These are phyloP conservation scores for Cryphonectria naterciae DNA, from an alignment of 2,329 filamentous ascomycete species.

Conservation along the genomic window DNA sequence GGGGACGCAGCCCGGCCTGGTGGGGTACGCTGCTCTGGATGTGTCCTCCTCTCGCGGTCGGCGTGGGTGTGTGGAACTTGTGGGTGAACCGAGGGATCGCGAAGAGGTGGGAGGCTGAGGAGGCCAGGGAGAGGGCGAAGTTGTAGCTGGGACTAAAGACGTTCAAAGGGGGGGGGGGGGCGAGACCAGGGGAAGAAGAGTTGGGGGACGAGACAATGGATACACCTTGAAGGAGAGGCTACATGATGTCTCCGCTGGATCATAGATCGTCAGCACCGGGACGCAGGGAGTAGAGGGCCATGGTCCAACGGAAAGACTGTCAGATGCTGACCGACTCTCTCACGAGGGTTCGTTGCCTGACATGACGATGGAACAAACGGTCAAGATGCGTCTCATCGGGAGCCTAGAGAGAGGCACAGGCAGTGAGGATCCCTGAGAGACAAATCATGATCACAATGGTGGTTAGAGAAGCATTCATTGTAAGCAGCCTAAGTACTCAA, in stretches of 20 bases:
- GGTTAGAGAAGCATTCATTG: neutral
- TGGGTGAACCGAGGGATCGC: conserved; percentile 74
- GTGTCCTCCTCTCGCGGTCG: conserved; percentile 75
- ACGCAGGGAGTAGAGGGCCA: no score
- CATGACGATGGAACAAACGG: no score
- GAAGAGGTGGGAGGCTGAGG: conserved; percentile 68
- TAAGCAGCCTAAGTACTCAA: neutral
- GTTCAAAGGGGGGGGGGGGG: rapidly evolving
- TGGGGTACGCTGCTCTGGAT: conserved; percentile 76
- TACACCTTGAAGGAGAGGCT: neutral
- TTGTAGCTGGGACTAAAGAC: conserved; percentile 37
- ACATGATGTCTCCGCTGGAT: neutral
- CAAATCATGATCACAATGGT: no score
- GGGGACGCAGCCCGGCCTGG: conserved; percentile 71
- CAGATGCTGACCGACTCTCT: no score
- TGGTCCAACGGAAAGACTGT: neutral
- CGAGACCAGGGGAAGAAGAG: no score
- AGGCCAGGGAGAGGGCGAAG: conserved; percentile 51
- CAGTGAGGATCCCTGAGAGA: no score
- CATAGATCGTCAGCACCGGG: neutral
- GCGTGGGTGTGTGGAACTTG: conserved; percentile 71
- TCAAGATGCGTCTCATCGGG: no score
- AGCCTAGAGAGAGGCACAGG: no score
- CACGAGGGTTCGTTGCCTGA: no score
- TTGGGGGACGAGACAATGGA: no score